A percentile compares a stretch with the other conserved stretches of the same genome.
These are phyloP conservation scores for Fistulinella cinereoalba DNA, from an alignment of 1,284 basidiomycete species.

Conservation along the genomic window DNA sequence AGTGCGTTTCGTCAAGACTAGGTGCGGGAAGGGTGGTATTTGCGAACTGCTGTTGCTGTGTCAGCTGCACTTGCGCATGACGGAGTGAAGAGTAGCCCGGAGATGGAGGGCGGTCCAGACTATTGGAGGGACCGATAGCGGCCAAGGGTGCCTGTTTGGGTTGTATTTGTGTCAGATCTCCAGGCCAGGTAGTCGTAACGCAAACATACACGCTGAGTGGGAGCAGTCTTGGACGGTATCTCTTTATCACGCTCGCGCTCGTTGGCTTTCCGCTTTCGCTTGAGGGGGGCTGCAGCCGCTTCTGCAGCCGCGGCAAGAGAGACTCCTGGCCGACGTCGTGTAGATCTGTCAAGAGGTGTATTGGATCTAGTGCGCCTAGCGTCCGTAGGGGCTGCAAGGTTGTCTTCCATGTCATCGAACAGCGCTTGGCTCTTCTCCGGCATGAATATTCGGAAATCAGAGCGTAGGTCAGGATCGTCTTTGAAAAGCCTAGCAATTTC, in stretches of 20 bases:
- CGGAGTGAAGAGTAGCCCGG: constrained; percentile 21
- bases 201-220: constrained; percentile 28
- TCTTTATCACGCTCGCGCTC: constrained; percentile 36
- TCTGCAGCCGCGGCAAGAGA: constrained; percentile 30
- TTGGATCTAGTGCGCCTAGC: constrained; percentile 27
- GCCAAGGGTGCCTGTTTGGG: constrained; percentile 21
- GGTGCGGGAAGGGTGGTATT: constrained; percentile 28
- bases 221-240: constrained; percentile 16
- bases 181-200: not conserved
- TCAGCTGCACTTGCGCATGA: constrained; percentile 28
- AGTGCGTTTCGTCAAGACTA: constrained; percentile 72
- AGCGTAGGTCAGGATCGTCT: constrained; percentile 84
- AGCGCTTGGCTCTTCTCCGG: constrained; percentile 62
- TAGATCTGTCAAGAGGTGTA: constrained; percentile 25
- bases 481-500: constrained; percentile 87
- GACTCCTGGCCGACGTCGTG: constrained; percentile 31
- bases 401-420: constrained; percentile 44
- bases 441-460: constrained; percentile 91
- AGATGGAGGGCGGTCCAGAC: constrained; percentile 21
- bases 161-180: constrained; percentile 11
- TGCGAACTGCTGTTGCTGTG: constrained; percentile 29
- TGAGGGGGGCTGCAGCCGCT: constrained; percentile 47
- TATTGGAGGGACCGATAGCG: constrained; percentile 21
- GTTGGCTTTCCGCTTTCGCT: constrained; percentile 60
- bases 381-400: constrained; percentile 22